Evolutionary conservation across 305 asterid species (phyloP).

Genomic region (Nicotiana rustica): DNA sequence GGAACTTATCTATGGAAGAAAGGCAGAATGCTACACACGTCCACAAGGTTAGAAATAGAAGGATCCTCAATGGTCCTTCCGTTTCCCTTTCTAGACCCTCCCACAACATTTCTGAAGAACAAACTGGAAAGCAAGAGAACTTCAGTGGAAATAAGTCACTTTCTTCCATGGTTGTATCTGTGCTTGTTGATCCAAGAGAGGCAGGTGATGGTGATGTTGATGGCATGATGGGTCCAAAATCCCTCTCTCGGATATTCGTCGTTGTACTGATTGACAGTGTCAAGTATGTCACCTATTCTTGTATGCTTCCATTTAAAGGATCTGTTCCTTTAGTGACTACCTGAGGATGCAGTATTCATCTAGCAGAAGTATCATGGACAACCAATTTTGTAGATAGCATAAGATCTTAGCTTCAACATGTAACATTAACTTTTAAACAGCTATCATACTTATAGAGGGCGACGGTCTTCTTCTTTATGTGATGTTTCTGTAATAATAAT

Average conservation of each 20-base stretch:
- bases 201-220: slow-evolving; percentile 76
- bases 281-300: slow-evolving; percentile 91
- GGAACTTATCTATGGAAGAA: slow-evolving; percentile 58
- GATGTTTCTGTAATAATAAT: background rate
- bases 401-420: slow-evolving; percentile 23
- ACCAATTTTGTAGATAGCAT: slow-evolving; percentile 66
- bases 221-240: slow-evolving; percentile 80
- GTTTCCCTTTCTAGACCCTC: slow-evolving; percentile 61
- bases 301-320: slow-evolving; percentile 91
- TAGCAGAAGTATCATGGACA: slow-evolving; percentile 10
- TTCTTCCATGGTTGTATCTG: slow-evolving; percentile 94
- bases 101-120: slow-evolving; percentile 64
- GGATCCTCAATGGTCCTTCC: slow-evolving; percentile 72
- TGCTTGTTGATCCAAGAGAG: slow-evolving; percentile 94
- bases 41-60: slow-evolving; percentile 62
- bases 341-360: slow-evolving; percentile 43
- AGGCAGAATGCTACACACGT: slow-evolving; percentile 54
- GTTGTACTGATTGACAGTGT: slow-evolving; percentile 90
- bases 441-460: background rate
- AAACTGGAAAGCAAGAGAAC: slow-evolving; percentile 53
- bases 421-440: slow-evolving; percentile 9
- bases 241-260: slow-evolving; percentile 82
- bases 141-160: slow-evolving; percentile 54
- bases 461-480: background rate
- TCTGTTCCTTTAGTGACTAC: slow-evolving; percentile 66